Base-by-base conservation (phyloP, 148 eudicot species). In the Spergularia marina region DNA sequence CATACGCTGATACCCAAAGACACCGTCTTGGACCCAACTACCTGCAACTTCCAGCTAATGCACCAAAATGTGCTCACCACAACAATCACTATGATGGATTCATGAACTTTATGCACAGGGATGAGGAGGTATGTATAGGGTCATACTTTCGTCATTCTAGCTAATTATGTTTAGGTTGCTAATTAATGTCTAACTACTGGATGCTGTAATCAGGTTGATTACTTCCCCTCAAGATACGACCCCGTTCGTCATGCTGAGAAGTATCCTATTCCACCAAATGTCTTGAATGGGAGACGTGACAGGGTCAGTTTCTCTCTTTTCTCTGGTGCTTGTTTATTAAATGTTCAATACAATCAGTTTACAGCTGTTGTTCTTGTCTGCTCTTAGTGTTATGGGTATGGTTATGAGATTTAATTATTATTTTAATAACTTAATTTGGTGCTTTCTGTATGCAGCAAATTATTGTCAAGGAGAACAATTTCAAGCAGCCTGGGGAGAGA, bases 101-200 rank as follows among this genome's bases (percentile, higher is more conserved):
- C 80, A 94, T 94, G 97, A 94, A 94, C 84, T 91, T 94, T 71
- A 88, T 94, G 98, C 97, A 91, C 84, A 86, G 98, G 82, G 93
- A 94, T 87, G 98, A 94, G 86, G 98, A 94, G 97, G 98, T 90
- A 88, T 13, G 16, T 11, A 36, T 2, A 49, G 25, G 61, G 6
- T 68, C 15, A 7, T 0, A 36, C 12, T 36, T 5, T 74, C 0
- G 71, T 23, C 1, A 41, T 73, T 73, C 23, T 5, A 10, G 14
- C 23, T 16, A 47, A 14, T 2, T 9, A n/a, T 17, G 20, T 55
- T 49, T 15, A 61, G 13, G 56, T 47, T 61, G n/a, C 25, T 60
- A 18, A 18, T 63, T 40, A 18, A 47, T 25, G 39, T 68, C 44
- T 60, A 40, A 47, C 59, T 62, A 79, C 73, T 77, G 20, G 51